phyloP scores from a whole-genome alignment of 306 rosid genomes.

The Cicer chorassanicum region DNA sequence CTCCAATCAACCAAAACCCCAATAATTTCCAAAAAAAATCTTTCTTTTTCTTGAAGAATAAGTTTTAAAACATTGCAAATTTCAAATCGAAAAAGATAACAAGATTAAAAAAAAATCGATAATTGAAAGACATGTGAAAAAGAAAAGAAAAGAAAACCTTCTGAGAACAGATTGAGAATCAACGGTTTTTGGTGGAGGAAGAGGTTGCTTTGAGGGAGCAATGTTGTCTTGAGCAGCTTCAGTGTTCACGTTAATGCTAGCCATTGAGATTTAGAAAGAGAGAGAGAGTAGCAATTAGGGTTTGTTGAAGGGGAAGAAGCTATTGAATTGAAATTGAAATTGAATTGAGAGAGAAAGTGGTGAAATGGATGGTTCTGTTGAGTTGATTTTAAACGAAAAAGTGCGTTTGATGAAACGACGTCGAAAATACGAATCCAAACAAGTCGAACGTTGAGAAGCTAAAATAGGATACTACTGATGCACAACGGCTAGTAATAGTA shows the following conservation, averaged over 20 bases:
- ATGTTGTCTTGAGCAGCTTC: constrained; percentile 54
- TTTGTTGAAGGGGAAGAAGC: not conserved
- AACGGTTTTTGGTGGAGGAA: constrained; percentile 58
- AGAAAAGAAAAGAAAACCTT: constrained; percentile 49
- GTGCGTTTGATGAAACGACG: constrained; percentile 16
- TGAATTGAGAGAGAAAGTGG: not conserved
- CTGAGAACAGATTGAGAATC: constrained; percentile 89
- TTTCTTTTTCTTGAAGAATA: not conserved
- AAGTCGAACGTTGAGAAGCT: constrained; percentile 44
- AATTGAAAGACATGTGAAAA: not conserved
- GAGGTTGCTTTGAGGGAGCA: constrained; percentile 57
- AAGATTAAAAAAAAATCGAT: not conserved
- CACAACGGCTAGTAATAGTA: constrained; percentile 44
- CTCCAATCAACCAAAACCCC: constrained; percentile 13
- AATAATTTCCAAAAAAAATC: not conserved
- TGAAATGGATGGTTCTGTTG: not conserved
- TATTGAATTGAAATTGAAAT: not conserved
- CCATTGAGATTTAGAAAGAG: constrained; percentile 50
- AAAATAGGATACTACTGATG: not conserved
- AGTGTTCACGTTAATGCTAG: constrained; percentile 55
- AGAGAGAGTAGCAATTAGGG: not conserved
- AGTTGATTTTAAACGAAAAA: constrained; percentile 36
- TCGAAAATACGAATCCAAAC: constrained; percentile 5
- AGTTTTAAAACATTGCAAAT: not conserved
- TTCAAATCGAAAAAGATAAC: not conserved